Conservation (phyloP, 2,329 filamentous ascomycete genomes). For the Aspergillus jensenii region DNA sequence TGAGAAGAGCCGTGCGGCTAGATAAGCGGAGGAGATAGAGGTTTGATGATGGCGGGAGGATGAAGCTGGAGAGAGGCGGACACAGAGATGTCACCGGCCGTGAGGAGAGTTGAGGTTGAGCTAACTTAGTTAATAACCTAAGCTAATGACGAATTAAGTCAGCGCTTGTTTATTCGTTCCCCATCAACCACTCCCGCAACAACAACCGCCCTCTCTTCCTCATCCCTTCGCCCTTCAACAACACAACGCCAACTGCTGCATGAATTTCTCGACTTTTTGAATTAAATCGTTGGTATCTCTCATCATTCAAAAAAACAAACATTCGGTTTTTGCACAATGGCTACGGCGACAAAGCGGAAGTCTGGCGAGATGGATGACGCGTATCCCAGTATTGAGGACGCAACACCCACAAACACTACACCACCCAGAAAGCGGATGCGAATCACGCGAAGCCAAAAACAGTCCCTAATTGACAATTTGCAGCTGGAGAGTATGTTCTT, state of each 20-base stretch:
- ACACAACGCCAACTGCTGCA: not conserved
- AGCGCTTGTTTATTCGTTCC: slow-evolving; percentile 45
- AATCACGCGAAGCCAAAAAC: slow-evolving; percentile 72
- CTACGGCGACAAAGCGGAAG: slow-evolving; percentile 41
- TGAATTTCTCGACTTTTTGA: not conserved
- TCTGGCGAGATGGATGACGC: slow-evolving; percentile 34
- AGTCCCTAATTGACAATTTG: slow-evolving; percentile 83
- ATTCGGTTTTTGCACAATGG: slow-evolving; percentile 30
- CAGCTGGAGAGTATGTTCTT: slow-evolving; percentile 74
- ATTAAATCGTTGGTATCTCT: not conserved
- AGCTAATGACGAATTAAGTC: slow-evolving; percentile 26
- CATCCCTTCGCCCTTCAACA: slow-evolving; percentile 9
- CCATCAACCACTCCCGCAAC: slow-evolving; percentile 15
- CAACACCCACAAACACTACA: slow-evolving; percentile 49
- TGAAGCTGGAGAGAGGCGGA: slow-evolving; percentile 28
- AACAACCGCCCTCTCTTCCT: slow-evolving; percentile 13
- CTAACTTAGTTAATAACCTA: not conserved
- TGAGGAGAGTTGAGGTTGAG: slow-evolving; percentile 2
- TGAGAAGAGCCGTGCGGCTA: not conserved
- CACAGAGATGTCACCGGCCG: slow-evolving; percentile 21
- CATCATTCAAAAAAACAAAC: too few species aligned
- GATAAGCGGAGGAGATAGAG: slow-evolving; percentile 8
- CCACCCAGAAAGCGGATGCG: slow-evolving; percentile 64
- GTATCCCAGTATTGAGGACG: slow-evolving; percentile 49
- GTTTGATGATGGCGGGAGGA: slow-evolving; percentile 14